phyloP scores from a whole-genome alignment of 2,329 filamentous ascomycete genomes.

The Fusarium pininemorale region DNA sequence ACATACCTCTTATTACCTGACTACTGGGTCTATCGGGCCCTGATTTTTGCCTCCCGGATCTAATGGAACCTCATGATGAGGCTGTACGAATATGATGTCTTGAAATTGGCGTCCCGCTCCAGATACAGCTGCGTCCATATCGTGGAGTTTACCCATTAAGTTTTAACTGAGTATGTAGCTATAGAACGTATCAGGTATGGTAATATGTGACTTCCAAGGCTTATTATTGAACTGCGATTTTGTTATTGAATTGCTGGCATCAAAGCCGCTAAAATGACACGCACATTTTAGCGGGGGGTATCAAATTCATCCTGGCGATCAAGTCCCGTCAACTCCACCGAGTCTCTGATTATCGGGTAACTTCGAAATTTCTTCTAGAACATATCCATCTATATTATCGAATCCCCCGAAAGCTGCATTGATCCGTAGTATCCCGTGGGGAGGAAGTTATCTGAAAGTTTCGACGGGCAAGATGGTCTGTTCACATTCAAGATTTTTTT shows the following conservation, averaged over 20 bases:
- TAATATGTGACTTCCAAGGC: not conserved
- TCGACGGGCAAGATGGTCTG: slow-evolving; percentile 27
- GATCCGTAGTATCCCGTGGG: too few relatives aligned
- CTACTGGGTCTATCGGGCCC: not conserved
- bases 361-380: slow-evolving; percentile 25
- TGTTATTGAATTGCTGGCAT: slow-evolving; percentile 20
- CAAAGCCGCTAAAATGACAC: slow-evolving; percentile 41
- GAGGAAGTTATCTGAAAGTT: not conserved
- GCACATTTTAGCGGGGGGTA: slow-evolving; percentile 32
- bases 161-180: not conserved
- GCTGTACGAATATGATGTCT: not conserved
- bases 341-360: not conserved
- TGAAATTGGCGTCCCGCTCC: not conserved
- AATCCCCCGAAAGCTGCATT: not conserved
- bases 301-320: slow-evolving; percentile 21
- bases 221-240: not conserved
- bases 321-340: slow-evolving; percentile 28
- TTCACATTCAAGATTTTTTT: not conserved
- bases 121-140: not conserved
- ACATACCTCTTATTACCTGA: not conserved
- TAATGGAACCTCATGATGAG: not conserved
- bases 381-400: not conserved
- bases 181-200: not conserved
- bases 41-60: not conserved
- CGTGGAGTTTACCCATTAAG: not conserved